These are phyloP conservation scores for Coemansia sp. DNA, from an alignment of 192 early-diverging fungal species.

Conservation along the genomic window DNA sequence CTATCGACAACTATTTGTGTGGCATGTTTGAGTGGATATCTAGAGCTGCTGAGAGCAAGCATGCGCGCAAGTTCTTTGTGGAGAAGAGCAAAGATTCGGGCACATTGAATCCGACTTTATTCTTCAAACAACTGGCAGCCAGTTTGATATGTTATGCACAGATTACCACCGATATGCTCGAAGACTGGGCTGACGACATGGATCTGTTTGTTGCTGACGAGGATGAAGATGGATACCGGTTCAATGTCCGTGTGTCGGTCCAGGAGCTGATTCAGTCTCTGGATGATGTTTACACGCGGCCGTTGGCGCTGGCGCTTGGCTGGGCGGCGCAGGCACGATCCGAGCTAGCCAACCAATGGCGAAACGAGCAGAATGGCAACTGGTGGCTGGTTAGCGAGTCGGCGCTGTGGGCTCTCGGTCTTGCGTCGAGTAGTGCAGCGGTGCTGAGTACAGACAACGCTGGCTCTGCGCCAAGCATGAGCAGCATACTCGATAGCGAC, in stretches of 20 bases:
- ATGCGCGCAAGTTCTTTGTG: constrained; percentile 42
- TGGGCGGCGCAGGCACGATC: constrained; percentile 54
- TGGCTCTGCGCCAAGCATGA: constrained; percentile 63
- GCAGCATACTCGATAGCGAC: constrained; percentile 76
- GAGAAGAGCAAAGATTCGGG: neutral
- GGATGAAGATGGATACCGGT: constrained; percentile 83
- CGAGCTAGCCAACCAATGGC: constrained; percentile 55
- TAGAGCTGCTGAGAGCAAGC: constrained; percentile 26
- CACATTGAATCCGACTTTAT: constrained; percentile 26
- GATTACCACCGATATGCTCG: constrained; percentile 75
- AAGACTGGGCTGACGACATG: constrained; percentile 80
- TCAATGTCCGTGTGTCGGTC: constrained; percentile 81
- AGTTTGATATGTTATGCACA: constrained; percentile 71
- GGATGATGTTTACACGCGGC: constrained; percentile 46
- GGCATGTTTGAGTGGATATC: constrained; percentile 50
- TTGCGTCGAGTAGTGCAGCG: constrained; percentile 57
- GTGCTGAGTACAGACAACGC: constrained; percentile 34
- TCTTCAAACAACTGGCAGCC: constrained; percentile 60
- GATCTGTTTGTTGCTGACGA: constrained; percentile 90
- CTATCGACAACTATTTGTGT: constrained; percentile 38
- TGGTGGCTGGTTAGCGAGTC: constrained; percentile 92
- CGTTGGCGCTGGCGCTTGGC: constrained; percentile 57
- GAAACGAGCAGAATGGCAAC: constrained; percentile 50
- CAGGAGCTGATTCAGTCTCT: constrained; percentile 72
- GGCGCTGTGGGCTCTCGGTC: constrained; percentile 74